phyloP scores from a whole-genome alignment of 2,329 filamentous ascomycete genomes.

The Clonostachys rhizophaga region DNA sequence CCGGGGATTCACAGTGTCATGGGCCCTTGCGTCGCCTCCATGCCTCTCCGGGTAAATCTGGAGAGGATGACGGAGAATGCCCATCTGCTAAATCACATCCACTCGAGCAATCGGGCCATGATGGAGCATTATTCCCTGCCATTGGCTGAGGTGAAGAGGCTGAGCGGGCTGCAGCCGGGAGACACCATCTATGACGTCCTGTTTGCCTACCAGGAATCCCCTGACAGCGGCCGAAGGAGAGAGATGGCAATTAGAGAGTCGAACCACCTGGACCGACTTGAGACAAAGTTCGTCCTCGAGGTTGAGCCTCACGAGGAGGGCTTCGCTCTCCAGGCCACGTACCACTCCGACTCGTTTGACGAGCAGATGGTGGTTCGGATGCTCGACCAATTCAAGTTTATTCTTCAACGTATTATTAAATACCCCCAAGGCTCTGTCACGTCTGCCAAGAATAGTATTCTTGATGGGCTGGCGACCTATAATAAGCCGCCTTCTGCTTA shows the following conservation, averaged over 20 bases:
- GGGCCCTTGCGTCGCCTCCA: constrained; percentile 73
- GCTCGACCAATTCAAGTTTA: constrained; percentile 53
- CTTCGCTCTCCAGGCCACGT: constrained; percentile 41
- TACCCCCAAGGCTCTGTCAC: constrained; percentile 12
- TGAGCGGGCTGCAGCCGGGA: constrained; percentile 47
- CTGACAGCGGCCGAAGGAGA: constrained; percentile 28
- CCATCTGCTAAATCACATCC: constrained; percentile 61
- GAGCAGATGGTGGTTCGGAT: constrained; percentile 50
- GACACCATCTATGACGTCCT: constrained; percentile 69
- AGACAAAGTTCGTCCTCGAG: constrained; percentile 73
- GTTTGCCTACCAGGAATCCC: constrained; percentile 80
- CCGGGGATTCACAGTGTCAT: constrained; percentile 66
- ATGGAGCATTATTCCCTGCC: constrained; percentile 61
- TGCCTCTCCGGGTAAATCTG: constrained; percentile 67
- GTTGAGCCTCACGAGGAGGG: constrained; percentile 54
- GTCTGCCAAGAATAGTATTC: constrained; percentile 12
- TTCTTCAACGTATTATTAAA: constrained; percentile 28
- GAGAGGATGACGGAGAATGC: constrained; percentile 40
- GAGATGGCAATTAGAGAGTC: constrained; percentile 42
- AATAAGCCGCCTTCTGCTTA: constrained; percentile 32
- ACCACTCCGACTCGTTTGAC: constrained; percentile 44
- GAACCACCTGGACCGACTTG: constrained; percentile 64
- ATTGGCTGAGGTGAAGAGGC: constrained; percentile 64
- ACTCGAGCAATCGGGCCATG: constrained; percentile 59
- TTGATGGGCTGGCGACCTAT: constrained; percentile 37